These are phyloP conservation scores for Asclepias syriaca DNA, from an alignment of 257 asterid species.

Conservation along the genomic window DNA sequence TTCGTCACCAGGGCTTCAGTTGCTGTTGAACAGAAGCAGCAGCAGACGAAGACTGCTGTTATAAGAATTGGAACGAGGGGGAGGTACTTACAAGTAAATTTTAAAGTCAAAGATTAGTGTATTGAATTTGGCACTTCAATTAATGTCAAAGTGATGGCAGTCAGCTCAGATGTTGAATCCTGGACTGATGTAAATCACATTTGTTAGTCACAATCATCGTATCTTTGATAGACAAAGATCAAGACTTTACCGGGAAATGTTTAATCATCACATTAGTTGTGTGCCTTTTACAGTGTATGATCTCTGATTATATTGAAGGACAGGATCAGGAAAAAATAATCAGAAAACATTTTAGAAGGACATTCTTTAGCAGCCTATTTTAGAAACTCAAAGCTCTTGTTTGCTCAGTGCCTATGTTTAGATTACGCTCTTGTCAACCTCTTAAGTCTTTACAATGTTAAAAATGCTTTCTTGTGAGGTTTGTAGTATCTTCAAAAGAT, in stretches of 20 bases:
- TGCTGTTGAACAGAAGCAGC: constrained; percentile 50
- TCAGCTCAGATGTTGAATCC: not conserved
- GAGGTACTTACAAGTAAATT: constrained; percentile 65
- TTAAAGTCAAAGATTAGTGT: no score
- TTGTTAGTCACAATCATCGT: not conserved
- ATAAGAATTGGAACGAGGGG: constrained; percentile 92
- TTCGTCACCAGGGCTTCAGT: constrained; percentile 47
- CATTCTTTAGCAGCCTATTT: not conserved
- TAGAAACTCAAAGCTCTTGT: not conserved
- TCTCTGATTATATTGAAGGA: not conserved
- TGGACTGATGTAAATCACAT: not conserved
- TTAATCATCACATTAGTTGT: not conserved
- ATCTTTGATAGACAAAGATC: not conserved
- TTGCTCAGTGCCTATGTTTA: not conserved
- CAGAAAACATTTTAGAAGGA: not conserved
- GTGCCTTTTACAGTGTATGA: not conserved
- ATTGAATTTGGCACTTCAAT: no score
- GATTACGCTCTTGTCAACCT: not conserved
- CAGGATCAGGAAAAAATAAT: not conserved
- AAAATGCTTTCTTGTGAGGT: not conserved
- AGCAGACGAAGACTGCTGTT: constrained; percentile 59
- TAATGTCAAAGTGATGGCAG: no score
- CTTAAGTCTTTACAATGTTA: not conserved
- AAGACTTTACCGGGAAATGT: not conserved
- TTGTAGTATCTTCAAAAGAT: not conserved